phyloP scores from a whole-genome alignment of 495 filamentous ascomycete species.

The Alectoria sarmentosa region DNA sequence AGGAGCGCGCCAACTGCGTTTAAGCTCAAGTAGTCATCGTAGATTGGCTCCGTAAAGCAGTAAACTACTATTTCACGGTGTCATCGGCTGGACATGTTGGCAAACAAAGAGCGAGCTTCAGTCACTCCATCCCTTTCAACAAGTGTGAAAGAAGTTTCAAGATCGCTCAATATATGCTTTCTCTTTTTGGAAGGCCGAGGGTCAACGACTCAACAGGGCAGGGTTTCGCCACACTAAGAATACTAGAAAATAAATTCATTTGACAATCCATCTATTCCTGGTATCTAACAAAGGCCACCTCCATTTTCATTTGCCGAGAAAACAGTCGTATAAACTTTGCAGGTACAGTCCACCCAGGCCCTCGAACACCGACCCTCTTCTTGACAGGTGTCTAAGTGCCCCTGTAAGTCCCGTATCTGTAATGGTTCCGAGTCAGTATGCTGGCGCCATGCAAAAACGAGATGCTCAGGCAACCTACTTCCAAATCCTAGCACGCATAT shows the following conservation, averaged over 20 bases:
- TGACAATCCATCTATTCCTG: neutral
- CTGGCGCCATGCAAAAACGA: neutral
- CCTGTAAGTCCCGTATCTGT: constrained; percentile 13
- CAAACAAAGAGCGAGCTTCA: neutral
- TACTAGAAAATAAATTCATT: neutral
- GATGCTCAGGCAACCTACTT: constrained; percentile 45
- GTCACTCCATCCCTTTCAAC: neutral
- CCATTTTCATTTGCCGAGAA: constrained; percentile 25
- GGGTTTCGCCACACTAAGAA: neutral
- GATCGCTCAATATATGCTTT: neutral
- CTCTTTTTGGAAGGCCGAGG: neutral
- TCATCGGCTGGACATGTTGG: neutral
- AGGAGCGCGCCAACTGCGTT: neutral
- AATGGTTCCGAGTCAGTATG: neutral
- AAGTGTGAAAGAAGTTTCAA: neutral
- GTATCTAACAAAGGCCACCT: constrained; percentile 3
- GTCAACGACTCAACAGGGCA: neutral
- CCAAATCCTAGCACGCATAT: constrained; percentile 90
- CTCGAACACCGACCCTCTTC: neutral
- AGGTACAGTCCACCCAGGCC: neutral
- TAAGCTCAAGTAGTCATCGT: neutral
- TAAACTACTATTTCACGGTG: neutral
- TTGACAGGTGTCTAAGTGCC: constrained; percentile 6
- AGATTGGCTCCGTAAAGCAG: neutral
- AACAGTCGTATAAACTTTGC: neutral